Conservation (phyloP, 495 filamentous ascomycete genomes). For the Amorphotheca resinae region DNA sequence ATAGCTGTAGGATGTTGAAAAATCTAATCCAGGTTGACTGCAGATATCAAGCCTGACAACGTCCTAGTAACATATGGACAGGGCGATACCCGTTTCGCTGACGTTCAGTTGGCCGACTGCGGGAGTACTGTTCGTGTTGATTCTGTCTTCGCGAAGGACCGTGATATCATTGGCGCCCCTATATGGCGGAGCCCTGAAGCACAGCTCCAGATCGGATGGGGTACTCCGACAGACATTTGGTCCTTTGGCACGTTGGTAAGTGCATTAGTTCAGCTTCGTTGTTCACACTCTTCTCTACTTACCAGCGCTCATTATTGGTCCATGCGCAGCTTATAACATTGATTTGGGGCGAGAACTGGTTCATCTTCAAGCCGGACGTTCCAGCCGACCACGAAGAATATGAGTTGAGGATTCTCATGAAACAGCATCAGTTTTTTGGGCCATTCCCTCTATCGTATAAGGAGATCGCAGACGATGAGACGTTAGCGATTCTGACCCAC, state of each 20-base stretch:
- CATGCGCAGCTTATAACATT: constrained; percentile 24
- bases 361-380: constrained; percentile 15
- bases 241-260: constrained; percentile 9
- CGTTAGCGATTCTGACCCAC: too few species aligned
- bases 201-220: constrained; percentile 23
- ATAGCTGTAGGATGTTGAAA: too few species aligned
- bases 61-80: constrained; percentile 29
- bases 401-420: constrained; percentile 8
- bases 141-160: constrained; percentile 21
- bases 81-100: constrained; percentile 23
- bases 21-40: constrained; percentile 1
- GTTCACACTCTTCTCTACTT: too few species aligned
- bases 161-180: constrained; percentile 25
- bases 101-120: constrained; percentile 30
- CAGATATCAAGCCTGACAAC: constrained; percentile 33
- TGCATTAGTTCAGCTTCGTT: constrained; percentile 15
- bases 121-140: constrained; percentile 25
- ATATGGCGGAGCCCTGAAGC: constrained; percentile 32
- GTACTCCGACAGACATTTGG: constrained; percentile 9
- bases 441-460: constrained; percentile 9
- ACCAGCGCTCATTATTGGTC: too few species aligned
- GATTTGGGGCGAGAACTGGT: constrained; percentile 12
- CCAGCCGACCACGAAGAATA: constrained; percentile 9
- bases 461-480: too few species aligned
- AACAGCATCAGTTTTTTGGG: constrained; percentile 9